Base-by-base conservation (phyloP, 176 grass and related monocot genomes). In the Phoenix roebelenii region DNA sequence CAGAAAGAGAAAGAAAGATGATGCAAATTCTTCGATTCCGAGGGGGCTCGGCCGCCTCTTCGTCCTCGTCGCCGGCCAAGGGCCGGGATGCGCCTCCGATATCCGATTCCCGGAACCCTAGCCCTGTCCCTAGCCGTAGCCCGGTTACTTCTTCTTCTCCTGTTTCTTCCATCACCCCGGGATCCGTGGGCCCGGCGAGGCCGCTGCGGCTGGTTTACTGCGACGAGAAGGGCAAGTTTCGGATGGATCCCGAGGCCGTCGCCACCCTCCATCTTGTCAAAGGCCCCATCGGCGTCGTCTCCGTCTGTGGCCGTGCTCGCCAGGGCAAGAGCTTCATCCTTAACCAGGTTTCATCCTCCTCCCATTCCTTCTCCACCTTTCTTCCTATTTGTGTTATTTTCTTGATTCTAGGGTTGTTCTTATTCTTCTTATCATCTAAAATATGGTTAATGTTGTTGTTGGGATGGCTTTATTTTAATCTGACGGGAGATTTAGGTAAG, bases 261-360 rank as follows among this genome's bases (percentile, higher is more conserved):
- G 65, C 81, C 53, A 74, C 77, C 20, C 77, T 89, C 23, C 86
- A 89, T 30, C 74, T 89, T 32, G 77, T 89, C 59, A 89, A 89
- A 68, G 81, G 81, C 12, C 86, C 86, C 25, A 73, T 89, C 18
- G 81, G 81, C 20, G 81, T 89, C 66, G 81, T 89, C 60, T 81
- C 86, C 23, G 79, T 91, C 26, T 91, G 87, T 51, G 87, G 82
- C 28, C 82, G 87, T 9, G 87, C 87, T 15, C 73, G 87, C 19
- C 87, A 90, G 70, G 87, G 87, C 53, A 91, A 91, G 87, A 91
- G 87, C 72, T 91, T 83, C 70, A 74, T 91, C 51, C 82, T 91
- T 51, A 85, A 91, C 60, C 76, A 85, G 79, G 82, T 91, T 60
- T 29, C 12, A 25, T 29, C 16, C 49, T 30, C 32, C 7, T 56